Base-by-base conservation (phyloP, 257 asterid genomes). In the Fraxinus pennsylvanica region DNA sequence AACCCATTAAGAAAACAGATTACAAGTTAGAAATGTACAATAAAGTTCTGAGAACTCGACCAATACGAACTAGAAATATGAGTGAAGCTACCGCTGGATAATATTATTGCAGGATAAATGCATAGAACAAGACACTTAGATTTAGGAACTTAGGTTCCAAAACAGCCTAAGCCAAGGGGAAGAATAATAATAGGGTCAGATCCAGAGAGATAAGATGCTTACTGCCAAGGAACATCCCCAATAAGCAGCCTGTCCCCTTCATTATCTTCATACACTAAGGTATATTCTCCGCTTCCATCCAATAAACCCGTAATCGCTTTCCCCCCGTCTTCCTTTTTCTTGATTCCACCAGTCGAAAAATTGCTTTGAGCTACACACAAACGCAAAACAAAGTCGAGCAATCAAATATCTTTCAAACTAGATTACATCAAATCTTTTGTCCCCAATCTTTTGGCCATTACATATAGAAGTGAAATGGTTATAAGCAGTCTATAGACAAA, bases 171-270 rank as follows among this genome's bases (percentile, higher is more conserved):
- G 68, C 3, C 33, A 73, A 54, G 68, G 15, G 25, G 66, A 75
- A 43, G 41, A 68, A 69, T 76, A 73, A 69, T 29, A 54, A 35
- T 5, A 57, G 66, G 66, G 66, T 57, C 3, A 73, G 81, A 78
- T 78, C 77, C 82, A 82, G 22, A 52, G 47, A 25, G 61, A 47
- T 25, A 67, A 82, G 88, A 87, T 85, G 89, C 97, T 90, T 91
- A 94, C 99, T 88, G 91, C 99, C 99, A 92, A 68, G 97, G 98
- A 78, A 92, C 96, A 89, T 95, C 98, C 50, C 98, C 98, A 76
- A 93, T 97, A 78, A 95, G 99, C 97, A 93, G 90, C 83, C 93
- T 93, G 84, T 95, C 99, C 72, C 99, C 99, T 88, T 95, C 99
- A 78, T 93, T 87, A 88, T 95, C 98, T 83, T 95, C 99, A 85